Evolutionary conservation across 2,329 filamentous ascomycete genomes (phyloP).

Genomic region (Pseudogymnoascus sp.): DNA sequence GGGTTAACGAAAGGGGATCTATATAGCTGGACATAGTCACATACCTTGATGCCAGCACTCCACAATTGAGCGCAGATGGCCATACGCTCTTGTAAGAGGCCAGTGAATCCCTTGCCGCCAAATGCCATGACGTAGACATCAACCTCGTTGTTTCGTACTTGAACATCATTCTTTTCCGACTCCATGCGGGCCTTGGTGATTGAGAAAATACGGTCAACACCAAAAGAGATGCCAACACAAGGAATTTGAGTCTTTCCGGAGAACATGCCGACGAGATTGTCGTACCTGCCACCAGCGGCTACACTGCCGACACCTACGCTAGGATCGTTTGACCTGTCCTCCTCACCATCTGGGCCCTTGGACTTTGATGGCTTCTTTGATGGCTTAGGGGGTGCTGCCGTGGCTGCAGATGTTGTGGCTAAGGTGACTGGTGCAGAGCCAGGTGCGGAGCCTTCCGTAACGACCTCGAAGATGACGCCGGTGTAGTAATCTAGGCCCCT

Average conservation of each 20-base stretch:
- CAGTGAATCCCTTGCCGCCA: slow-evolving; percentile 75
- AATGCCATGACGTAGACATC: slow-evolving; percentile 96
- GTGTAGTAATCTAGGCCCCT: slow-evolving; percentile 87
- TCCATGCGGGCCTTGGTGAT: slow-evolving; percentile 74
- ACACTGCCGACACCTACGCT: slow-evolving; percentile 78
- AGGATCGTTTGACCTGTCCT: slow-evolving; percentile 70
- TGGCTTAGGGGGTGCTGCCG: slow-evolving; percentile 30
- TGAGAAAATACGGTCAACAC: slow-evolving; percentile 90
- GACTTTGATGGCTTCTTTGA: slow-evolving; percentile 38
- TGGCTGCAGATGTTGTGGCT: slow-evolving; percentile 30
- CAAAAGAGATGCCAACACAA: slow-evolving; percentile 88
- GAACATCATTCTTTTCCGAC: slow-evolving; percentile 46
- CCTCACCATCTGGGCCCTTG: slow-evolving; percentile 41
- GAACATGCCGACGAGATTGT: slow-evolving; percentile 92
- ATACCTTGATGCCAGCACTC: slow-evolving; percentile 77
- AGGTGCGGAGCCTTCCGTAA: slow-evolving; percentile 70
- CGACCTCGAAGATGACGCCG: slow-evolving; percentile 66
- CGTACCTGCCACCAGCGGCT: slow-evolving; percentile 84
- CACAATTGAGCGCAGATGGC: slow-evolving; percentile 67
- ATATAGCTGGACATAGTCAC: slow-evolving; percentile 13
- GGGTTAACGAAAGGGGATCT: slow-evolving; percentile 9
- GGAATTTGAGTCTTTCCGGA: slow-evolving; percentile 75
- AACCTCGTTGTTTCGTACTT: slow-evolving; percentile 61
- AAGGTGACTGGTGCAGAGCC: slow-evolving; percentile 27
- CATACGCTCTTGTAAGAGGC: slow-evolving; percentile 77